phyloP scores from a whole-genome alignment of 495 filamentous ascomycete species.

The Hyphodiscus hymeniophilus region DNA sequence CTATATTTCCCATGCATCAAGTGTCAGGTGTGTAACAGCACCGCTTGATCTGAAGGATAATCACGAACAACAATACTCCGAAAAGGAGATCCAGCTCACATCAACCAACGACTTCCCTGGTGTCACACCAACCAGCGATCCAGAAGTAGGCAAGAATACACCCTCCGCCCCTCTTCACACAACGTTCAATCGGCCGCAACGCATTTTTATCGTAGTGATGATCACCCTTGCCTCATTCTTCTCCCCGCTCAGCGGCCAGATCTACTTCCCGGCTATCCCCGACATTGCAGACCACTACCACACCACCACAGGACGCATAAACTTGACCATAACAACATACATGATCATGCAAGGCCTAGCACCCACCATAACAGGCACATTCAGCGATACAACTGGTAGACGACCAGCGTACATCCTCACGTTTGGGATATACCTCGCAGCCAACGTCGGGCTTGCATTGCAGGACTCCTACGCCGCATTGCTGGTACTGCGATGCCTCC shows the following conservation, averaged over 20 bases:
- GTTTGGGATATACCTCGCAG: conserved; percentile 42
- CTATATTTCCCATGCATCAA: no score
- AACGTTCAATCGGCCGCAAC: no score
- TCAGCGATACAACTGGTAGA: conserved; percentile 45
- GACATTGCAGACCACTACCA: conserved; percentile 31
- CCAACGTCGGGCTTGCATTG: conserved; percentile 44
- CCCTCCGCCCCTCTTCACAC: no score
- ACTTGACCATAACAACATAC: conserved; percentile 53
- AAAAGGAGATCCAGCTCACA: no score
- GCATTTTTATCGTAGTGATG: no score
- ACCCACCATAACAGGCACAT: conserved; percentile 47
- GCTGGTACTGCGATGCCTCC: conserved; percentile 42
- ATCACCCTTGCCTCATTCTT: conserved; percentile 19
- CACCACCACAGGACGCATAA: conserved; percentile 45
- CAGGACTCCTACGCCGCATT: conserved; percentile 40
- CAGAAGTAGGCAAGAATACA: no score
- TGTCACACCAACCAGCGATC: no score
- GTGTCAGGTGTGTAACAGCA: no score
- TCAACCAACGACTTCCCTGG: no score
- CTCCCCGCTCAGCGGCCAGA: background rate
- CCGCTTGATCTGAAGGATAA: no score
- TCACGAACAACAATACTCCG: no score
- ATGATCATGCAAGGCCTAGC: conserved; percentile 49
- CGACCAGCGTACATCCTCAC: conserved; percentile 44
- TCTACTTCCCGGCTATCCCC: background rate